Evolutionary conservation across 1,139 yeast genomes (phyloP), one percentile per base, ranked within the genome.

Genomic region (Hanseniaspora sp.): DNA sequence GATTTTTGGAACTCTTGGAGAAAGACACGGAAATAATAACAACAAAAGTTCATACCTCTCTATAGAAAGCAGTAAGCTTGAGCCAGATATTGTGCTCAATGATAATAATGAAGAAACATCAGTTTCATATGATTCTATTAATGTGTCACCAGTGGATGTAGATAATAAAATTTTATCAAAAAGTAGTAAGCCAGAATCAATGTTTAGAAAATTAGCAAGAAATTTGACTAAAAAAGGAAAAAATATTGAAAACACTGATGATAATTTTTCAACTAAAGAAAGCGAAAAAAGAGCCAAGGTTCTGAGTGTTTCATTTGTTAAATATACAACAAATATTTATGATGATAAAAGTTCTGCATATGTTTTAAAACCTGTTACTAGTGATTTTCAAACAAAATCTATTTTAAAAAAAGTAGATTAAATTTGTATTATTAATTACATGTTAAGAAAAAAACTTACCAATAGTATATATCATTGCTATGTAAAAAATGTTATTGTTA

Each of bases 1-100:
- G 51, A 47, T 47, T 8, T 47, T 47, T 39, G 51, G 51, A 8
- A 47, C 43, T 17, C 39, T 47, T 13, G 51, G 51, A 17, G 51
- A 39, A 39, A 30, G 44, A 18, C 38, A 38, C 13, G 12, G 18
- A 9, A 34, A 47, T 12, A 47, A 39, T 28, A 2, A 18, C 2
- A 29, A 38, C 9, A 17, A 31, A 1, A 33, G 8, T 7, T 7
- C 7, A 12, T 15, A 13, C 7, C 8, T 37, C 2, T 7, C 39
- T 12, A 12, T 12, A 2, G 15, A 37, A 2, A 12, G 39, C n/a
- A 37, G 15, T 15, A 12, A 7, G 15, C 15, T 37, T 7, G 13
- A 11, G 15, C 15, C 39, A 37, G 15, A 37, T 12, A 33, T 9
- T 33, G 42, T 7, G 7, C 23, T 23, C 4, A 23, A 23, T 23